A percentile compares a stretch with the other conserved stretches of the same genome.
These are phyloP conservation scores for Paecilomyces fulvus DNA, from an alignment of 2,329 filamentous ascomycete genomes.

Conservation along the genomic window DNA sequence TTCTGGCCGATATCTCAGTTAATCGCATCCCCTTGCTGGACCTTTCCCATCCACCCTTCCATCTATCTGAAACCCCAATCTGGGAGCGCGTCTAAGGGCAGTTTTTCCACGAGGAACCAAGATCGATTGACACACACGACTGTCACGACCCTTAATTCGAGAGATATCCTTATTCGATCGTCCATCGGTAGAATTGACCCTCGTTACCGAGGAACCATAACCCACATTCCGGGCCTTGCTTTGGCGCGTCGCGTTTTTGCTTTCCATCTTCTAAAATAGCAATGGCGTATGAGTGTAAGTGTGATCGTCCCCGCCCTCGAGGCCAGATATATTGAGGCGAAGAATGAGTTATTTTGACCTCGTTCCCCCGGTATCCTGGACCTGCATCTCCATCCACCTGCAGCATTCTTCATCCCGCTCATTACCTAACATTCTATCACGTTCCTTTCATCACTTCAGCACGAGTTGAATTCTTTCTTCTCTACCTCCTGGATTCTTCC, in stretches of 20 bases:
- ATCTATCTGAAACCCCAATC: constrained; percentile 6
- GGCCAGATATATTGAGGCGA: constrained; percentile 20
- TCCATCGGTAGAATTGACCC: constrained; percentile 11
- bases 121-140: constrained; percentile 6
- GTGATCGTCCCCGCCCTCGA: constrained; percentile 17
- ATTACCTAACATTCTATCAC: background rate
- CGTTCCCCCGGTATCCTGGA: constrained; percentile 23
- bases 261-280: constrained; percentile 19
- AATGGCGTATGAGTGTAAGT: constrained; percentile 34
- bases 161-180: constrained; percentile 2
- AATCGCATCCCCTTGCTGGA: constrained; percentile 10
- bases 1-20: background rate
- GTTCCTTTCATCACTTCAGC: constrained; percentile 8
- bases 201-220: constrained; percentile 31
- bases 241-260: constrained; percentile 28
- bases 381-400: constrained; percentile 13
- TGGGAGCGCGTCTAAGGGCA: constrained; percentile 10
- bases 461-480: constrained; percentile 4
- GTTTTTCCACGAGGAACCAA: constrained; percentile 7
- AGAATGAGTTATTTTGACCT: constrained; percentile 35
- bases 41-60: constrained; percentile 6
- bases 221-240: constrained; percentile 35
- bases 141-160: constrained; percentile 5
- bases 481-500: constrained; percentile 1
- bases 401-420: constrained; percentile 6